Evolutionary conservation across 2,329 filamentous ascomycete genomes (phyloP).

Genomic region (Colletotrichum tropicicola): DNA sequence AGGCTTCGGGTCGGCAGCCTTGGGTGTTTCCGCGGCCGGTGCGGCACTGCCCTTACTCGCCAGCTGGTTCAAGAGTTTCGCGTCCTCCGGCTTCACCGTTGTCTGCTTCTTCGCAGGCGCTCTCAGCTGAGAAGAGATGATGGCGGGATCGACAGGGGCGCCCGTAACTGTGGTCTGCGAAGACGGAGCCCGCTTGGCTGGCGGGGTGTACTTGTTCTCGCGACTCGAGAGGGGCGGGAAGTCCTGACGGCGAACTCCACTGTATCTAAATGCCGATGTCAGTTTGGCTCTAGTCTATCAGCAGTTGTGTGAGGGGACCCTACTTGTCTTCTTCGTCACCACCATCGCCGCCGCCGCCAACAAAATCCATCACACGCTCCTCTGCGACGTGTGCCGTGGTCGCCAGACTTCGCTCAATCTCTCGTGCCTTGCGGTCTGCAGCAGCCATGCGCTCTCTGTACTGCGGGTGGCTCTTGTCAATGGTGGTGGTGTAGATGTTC

Average conservation of each 20-base stretch:
- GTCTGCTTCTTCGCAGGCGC: constrained; percentile 51
- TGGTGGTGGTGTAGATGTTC: constrained; percentile 90
- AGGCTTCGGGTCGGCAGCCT: constrained; percentile 15
- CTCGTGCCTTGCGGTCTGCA: constrained; percentile 84
- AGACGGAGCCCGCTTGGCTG: constrained; percentile 83
- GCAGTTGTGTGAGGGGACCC: constrained; percentile 34
- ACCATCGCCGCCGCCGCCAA: constrained; percentile 67
- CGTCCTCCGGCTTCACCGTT: constrained; percentile 43
- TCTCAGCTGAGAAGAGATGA: constrained; percentile 86
- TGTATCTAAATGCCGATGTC: constrained; percentile 70
- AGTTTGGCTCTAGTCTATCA: not conserved
- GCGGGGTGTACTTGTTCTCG: constrained; percentile 86
- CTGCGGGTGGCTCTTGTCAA: constrained; percentile 84
- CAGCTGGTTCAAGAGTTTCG: constrained; percentile 19
- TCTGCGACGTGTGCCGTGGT: constrained; percentile 88
- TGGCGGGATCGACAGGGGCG: constrained; percentile 85
- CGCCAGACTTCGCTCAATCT: constrained; percentile 82
- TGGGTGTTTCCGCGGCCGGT: constrained; percentile 6
- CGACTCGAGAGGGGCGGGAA: constrained; percentile 71
- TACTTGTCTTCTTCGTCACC: constrained; percentile 95
- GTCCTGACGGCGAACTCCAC: constrained; percentile 84
- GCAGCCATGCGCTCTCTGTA: constrained; percentile 81
- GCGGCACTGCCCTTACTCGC: constrained; percentile 8
- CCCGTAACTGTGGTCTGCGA: constrained; percentile 78
- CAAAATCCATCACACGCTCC: constrained; percentile 79